These are phyloP conservation scores for Diaporthe caulivora DNA, from an alignment of 2,329 filamentous ascomycete species.

Conservation along the genomic window DNA sequence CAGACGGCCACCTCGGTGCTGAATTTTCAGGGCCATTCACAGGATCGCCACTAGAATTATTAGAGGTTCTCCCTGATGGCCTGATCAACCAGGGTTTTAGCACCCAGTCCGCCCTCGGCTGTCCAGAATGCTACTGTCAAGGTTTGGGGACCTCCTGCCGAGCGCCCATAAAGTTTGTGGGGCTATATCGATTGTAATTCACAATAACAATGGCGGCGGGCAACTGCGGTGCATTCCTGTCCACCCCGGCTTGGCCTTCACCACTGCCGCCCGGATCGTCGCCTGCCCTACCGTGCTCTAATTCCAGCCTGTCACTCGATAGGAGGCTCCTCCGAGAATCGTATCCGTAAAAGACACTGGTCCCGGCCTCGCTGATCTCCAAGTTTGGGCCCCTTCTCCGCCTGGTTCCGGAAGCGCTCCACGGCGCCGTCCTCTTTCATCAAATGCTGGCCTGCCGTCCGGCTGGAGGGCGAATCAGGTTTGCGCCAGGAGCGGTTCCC, in stretches of 20 bases:
- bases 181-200: slow-evolving; percentile 1
- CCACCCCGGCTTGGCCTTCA: not conserved
- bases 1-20: not conserved
- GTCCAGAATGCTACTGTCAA: slow-evolving; percentile 24
- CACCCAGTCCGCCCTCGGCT: not conserved
- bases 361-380: not conserved
- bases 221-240: not conserved
- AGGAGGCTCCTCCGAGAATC: not conserved
- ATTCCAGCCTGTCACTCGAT: not conserved
- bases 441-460: not conserved
- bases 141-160: slow-evolving; percentile 21
- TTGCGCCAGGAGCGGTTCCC: not conserved
- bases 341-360: not conserved
- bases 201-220: not conserved
- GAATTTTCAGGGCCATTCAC: not conserved
- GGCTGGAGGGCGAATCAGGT: not conserved
- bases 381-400: not conserved
- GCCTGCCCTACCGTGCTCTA: not conserved
- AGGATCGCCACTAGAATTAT: not conserved
- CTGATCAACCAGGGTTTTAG: not conserved
- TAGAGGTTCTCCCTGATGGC: not conserved
- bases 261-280: slow-evolving; percentile 1
- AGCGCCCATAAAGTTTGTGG: not conserved
- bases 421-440: not conserved
- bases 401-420: not conserved